A percentile compares a stretch with the other conserved stretches of the same genome.
Conservation (phyloP, 1,139 yeast species). For the Saccharomyces hybrid region DNA sequence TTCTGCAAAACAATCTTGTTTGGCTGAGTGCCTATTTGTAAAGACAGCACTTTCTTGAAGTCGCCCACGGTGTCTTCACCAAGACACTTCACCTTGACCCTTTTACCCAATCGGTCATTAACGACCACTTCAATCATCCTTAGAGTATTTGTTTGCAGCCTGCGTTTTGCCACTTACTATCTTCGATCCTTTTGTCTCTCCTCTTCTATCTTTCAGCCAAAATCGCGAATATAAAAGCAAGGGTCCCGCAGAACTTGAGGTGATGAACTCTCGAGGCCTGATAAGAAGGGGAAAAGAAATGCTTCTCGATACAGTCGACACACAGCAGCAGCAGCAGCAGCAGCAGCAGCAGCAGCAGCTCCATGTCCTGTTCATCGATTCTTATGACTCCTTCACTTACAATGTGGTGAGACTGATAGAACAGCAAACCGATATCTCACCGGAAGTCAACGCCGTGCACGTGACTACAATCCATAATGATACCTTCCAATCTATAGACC, state of each 20-base stretch:
- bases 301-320: neutral
- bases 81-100: conserved; percentile 77
- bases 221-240: neutral
- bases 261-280: neutral
- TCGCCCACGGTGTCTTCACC: conserved; percentile 87
- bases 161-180: neutral
- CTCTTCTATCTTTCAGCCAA: neutral
- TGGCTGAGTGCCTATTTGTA: conserved; percentile 56
- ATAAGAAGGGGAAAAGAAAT: neutral
- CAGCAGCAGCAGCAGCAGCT: conserved; percentile 9
- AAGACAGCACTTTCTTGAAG: conserved; percentile 71
- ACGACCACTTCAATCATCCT: conserved; percentile 44
- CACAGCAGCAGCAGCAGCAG: no score
- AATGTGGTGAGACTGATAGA: conserved; percentile 65
- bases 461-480: conserved; percentile 76
- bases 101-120: conserved; percentile 65
- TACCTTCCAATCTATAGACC: conserved; percentile 39
- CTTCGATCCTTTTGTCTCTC: neutral
- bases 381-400: conserved; percentile 90
- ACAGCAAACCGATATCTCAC: conserved; percentile 18
- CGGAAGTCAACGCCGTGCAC: conserved; percentile 40
- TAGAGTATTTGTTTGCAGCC: neutral
- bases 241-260: neutral
- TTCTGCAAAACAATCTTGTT: conserved; percentile 62
- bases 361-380: conserved; percentile 61